Evolutionary conservation across 108 stramenopile species (phyloP).

Genomic region (Cyclotella choctawhatcheeana): DNA sequence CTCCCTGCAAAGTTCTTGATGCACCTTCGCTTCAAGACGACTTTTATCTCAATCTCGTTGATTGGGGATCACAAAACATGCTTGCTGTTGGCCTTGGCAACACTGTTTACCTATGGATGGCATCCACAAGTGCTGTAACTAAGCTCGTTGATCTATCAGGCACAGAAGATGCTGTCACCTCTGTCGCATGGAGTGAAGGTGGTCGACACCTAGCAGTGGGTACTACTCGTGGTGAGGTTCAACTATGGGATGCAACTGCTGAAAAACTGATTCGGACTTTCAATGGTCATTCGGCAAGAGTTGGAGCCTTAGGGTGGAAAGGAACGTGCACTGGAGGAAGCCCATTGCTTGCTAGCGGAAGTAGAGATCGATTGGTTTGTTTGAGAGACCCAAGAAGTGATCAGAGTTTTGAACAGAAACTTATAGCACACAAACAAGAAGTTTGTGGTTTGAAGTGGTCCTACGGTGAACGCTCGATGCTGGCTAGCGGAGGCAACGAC

Average conservation of each 20-base stretch:
- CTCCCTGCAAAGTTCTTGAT: constrained; percentile 98
- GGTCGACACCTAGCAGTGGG: constrained; percentile 94
- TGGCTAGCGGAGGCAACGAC: constrained; percentile 98
- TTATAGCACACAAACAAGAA: constrained; percentile 95
- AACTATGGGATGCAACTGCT: constrained; percentile 92
- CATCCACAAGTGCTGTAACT: constrained; percentile 91
- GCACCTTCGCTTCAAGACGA: constrained; percentile 98
- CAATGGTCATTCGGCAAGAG: constrained; percentile 88
- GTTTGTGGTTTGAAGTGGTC: constrained; percentile 99
- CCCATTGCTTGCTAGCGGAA: constrained; percentile 13
- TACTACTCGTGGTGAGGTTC: constrained; percentile 88
- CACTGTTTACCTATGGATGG: constrained; percentile 95
- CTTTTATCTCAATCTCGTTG: constrained; percentile 98
- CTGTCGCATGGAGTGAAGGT: constrained; percentile 93
- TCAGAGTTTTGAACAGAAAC: constrained; percentile 56
- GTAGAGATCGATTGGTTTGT: constrained; percentile 87
- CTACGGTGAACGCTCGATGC: constrained; percentile 85
- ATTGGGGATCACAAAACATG: constrained; percentile 96
- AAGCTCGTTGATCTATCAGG: constrained; percentile 82
- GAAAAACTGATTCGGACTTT: constrained; percentile 85
- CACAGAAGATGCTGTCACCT: constrained; percentile 78
- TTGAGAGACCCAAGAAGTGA: constrained; percentile 91
- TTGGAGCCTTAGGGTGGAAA: constrained; percentile 93
- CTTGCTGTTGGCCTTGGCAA: constrained; percentile 96
- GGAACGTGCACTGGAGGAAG: constrained; percentile 12